These are phyloP conservation scores for Hypoxylon sp. DNA, from an alignment of 2,329 filamentous ascomycete genomes.

Conservation along the genomic window DNA sequence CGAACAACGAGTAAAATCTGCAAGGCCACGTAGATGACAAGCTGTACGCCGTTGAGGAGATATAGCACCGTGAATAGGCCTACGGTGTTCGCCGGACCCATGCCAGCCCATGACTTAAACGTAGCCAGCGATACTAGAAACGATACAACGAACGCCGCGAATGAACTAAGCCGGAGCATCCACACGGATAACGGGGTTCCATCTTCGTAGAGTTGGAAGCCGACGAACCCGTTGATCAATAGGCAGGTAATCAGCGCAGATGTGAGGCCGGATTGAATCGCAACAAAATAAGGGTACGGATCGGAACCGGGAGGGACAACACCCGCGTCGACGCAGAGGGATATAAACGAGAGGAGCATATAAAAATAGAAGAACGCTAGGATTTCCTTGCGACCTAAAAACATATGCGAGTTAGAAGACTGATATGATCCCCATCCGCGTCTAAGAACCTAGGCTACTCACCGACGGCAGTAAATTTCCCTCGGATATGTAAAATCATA, in stretches of 20 bases:
- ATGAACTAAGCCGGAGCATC: conserved; percentile 84
- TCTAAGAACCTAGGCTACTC: conserved; percentile 54
- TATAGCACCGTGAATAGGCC: conserved; percentile 94
- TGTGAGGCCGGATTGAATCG: conserved; percentile 84
- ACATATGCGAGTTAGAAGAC: conserved; percentile 10
- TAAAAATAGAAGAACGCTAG: conserved; percentile 98
- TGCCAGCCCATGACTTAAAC: conserved; percentile 90
- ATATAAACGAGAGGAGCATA: conserved; percentile 88
- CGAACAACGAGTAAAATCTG: conserved; percentile 90
- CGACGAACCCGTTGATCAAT: conserved; percentile 97
- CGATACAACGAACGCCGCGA: conserved; percentile 85
- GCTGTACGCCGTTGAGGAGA: conserved; percentile 87
- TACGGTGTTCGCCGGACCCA: conserved; percentile 86
- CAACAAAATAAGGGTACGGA: conserved; percentile 91
- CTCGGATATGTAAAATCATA: conserved; percentile 97
- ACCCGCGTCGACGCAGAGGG: conserved; percentile 90
- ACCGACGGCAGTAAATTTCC: conserved; percentile 98
- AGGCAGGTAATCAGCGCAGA: conserved; percentile 91
- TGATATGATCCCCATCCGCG: background rate
- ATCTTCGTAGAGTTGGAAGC: conserved; percentile 98
- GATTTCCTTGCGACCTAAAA: conserved; percentile 72
- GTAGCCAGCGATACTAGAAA: conserved; percentile 91
- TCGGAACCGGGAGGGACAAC: conserved; percentile 86
- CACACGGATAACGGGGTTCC: conserved; percentile 94
- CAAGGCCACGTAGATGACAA: conserved; percentile 87